A percentile compares a stretch with the other conserved stretches of the same genome.
phyloP scores from a whole-genome alignment of 1,139 yeast genomes.

The Geotrichum macrosporum region DNA sequence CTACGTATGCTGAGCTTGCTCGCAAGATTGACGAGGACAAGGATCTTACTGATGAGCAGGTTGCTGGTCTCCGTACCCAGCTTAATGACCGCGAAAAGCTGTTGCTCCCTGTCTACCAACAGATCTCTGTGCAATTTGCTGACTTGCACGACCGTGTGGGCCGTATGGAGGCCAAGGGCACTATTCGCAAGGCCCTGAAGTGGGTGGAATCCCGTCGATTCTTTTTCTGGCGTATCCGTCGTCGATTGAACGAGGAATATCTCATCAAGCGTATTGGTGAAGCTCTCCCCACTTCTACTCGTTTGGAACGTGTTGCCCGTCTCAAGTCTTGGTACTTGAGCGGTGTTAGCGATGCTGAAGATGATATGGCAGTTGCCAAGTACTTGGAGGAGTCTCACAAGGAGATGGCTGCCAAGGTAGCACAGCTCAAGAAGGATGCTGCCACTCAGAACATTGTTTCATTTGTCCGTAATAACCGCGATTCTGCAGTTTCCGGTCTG shows the following conservation, averaged over 20 bases:
- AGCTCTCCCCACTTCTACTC: conserved; percentile 56
- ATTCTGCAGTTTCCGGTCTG: conserved; percentile 53
- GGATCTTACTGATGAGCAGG: conserved; percentile 59
- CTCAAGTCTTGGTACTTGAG: conserved; percentile 78
- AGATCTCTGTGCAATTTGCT: conserved; percentile 92
- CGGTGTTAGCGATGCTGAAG: conserved; percentile 59
- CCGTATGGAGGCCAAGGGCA: conserved; percentile 94
- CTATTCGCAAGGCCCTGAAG: conserved; percentile 74
- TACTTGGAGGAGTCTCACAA: conserved; percentile 83
- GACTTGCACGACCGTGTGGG: conserved; percentile 97
- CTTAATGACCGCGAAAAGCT: conserved; percentile 73
- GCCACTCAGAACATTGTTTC: conserved; percentile 27
- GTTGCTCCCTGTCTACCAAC: conserved; percentile 83
- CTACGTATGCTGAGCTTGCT: conserved; percentile 64
- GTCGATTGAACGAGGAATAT: conserved; percentile 92
- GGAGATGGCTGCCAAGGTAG: conserved; percentile 56
- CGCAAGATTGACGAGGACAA: conserved; percentile 49
- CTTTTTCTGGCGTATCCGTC: conserved; percentile 98
- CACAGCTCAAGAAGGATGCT: conserved; percentile 44
- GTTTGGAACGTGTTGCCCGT: conserved; percentile 81
- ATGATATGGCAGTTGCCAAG: conserved; percentile 73
- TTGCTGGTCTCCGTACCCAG: conserved; percentile 58
- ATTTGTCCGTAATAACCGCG: conserved; percentile 42
- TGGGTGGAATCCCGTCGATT: conserved; percentile 88
- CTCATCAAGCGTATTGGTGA: conserved; percentile 69